Evolutionary conservation across 805 yeast species (phyloP).

Genomic region (Starmerella bombi): DNA sequence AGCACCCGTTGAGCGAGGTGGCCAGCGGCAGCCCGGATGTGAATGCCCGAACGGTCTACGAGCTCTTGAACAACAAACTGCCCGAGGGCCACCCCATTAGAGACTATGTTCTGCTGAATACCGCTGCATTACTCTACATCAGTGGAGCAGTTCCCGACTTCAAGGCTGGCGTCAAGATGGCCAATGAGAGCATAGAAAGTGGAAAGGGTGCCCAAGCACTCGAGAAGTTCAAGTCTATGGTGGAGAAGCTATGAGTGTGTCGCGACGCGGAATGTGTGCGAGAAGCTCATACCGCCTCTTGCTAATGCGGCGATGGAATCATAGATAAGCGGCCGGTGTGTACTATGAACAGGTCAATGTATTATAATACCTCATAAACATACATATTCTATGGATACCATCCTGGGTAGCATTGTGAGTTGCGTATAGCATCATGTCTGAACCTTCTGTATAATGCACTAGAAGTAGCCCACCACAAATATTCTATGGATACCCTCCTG

Average conservation of each 20-base stretch:
- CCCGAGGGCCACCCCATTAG: slow-evolving; percentile 43
- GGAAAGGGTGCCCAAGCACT: slow-evolving; percentile 59
- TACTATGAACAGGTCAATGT: neutral
- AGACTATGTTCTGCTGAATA: slow-evolving; percentile 82
- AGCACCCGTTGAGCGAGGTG: slow-evolving; percentile 55
- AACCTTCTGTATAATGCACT: no score
- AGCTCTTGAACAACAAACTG: slow-evolving; percentile 34
- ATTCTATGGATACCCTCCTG: no score
- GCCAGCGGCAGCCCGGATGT: slow-evolving; percentile 76
- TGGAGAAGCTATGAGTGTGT: neutral
- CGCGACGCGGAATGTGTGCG: no score
- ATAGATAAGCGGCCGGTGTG: neutral
- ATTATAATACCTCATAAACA: no score
- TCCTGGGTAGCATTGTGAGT: no score
- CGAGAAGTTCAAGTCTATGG: slow-evolving; percentile 19
- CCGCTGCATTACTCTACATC: slow-evolving; percentile 75
- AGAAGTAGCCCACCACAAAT: no score
- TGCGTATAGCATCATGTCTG: no score
- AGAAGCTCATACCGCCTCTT: no score
- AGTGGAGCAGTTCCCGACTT: slow-evolving; percentile 52
- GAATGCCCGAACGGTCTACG: slow-evolving; percentile 54
- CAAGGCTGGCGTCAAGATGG: slow-evolving; percentile 65
- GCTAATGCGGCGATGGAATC: no score
- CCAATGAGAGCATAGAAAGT: slow-evolving; percentile 49
- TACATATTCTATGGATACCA: no score